Conservation (phyloP, 106 monocot genomes). For the Narthecium ossifragum region DNA sequence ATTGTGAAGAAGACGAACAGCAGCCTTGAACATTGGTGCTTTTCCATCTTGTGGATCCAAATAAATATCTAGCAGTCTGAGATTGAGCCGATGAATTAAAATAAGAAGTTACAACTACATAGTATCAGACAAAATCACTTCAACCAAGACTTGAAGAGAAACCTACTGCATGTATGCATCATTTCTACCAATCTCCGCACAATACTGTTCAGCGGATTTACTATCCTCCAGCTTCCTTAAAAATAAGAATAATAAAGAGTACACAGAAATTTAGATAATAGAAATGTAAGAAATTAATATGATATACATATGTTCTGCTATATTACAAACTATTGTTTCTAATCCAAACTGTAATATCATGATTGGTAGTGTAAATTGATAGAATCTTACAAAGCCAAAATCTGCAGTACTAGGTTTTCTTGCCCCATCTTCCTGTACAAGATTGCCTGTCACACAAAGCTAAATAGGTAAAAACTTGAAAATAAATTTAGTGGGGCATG, state of each 20-base stretch:
- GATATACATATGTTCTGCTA: no score
- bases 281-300: no score
- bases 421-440: constrained; percentile 88
- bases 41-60: constrained; percentile 89
- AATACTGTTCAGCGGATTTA: constrained; percentile 96
- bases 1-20: constrained; percentile 91
- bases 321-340: no score
- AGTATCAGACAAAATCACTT: not conserved
- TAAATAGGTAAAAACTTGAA: no score
- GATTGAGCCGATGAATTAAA: not conserved
- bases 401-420: constrained; percentile 83
- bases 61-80: constrained; percentile 89
- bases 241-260: constrained; percentile 3
- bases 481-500: no score
- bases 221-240: constrained; percentile 91
- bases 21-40: constrained; percentile 86
- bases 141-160: no score
- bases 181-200: constrained; percentile 91
- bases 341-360: no score
- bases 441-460: constrained; percentile 69
- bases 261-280: no score
- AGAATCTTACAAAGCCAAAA: constrained; percentile 91
- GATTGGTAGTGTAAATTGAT: no score
- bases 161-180: constrained; percentile 97
- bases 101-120: not conserved